Conservation (phyloP, 352 stramenopile species). For the Globisporangium parvum region DNA sequence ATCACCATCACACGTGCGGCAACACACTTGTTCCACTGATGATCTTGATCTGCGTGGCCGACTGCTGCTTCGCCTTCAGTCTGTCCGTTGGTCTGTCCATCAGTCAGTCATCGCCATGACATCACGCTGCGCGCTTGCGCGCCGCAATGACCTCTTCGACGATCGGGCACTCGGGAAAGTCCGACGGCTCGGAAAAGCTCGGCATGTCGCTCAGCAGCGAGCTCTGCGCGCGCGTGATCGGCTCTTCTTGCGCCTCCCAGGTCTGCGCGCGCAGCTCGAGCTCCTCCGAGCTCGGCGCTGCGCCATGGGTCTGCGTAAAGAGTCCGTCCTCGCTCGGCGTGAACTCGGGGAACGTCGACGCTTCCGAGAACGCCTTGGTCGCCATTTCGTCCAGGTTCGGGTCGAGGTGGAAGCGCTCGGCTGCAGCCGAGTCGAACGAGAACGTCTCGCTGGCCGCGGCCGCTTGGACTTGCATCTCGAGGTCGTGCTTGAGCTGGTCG, state of each 20-base stretch:
- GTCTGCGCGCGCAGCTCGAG: neutral
- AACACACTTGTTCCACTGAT: too few relatives aligned
- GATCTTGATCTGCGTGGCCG: too few relatives aligned
- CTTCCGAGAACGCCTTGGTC: conserved; percentile 43
- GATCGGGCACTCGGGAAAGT: conserved; percentile 21
- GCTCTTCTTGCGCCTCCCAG: conserved; percentile 1
- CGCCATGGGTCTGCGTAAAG: conserved; percentile 19
- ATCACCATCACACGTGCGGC: too few relatives aligned
- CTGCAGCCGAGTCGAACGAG: conserved; percentile 15
- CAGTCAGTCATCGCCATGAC: too few relatives aligned
- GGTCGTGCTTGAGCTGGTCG: conserved; percentile 19
- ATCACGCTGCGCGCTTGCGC: conserved; percentile 8
- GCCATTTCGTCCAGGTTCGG: conserved; percentile 40
- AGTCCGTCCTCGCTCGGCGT: conserved; percentile 46
- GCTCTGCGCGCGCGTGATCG: conserved; percentile 21
- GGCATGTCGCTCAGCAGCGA: conserved; percentile 8
- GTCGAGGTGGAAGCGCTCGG: conserved; percentile 22
- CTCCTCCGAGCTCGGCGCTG: conserved; percentile 4
- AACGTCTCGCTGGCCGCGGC: neutral
- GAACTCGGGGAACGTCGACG: conserved; percentile 58
- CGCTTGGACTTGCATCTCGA: conserved; percentile 11
- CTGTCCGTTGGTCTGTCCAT: too few relatives aligned
- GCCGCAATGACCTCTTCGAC: conserved; percentile 51
- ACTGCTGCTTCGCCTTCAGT: too few relatives aligned
- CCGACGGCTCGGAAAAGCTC: too few relatives aligned